Conservation (phyloP, 768 basidiomycete species). For the Trametes elegans region DNA sequence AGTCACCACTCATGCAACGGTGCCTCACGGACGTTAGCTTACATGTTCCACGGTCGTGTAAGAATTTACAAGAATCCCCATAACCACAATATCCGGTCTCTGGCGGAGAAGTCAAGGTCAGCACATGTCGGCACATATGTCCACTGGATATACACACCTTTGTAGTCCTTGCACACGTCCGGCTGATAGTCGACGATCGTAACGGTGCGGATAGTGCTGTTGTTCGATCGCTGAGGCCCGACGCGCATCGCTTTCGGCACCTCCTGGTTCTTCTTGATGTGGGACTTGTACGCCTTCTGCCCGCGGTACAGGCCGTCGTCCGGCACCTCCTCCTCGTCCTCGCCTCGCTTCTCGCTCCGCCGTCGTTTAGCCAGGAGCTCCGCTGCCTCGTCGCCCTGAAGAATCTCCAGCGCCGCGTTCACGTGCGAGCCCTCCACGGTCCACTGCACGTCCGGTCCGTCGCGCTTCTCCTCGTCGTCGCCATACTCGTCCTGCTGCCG, state of each 20-base stretch:
- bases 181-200: slow-evolving; percentile 98
- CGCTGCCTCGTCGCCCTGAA: slow-evolving; percentile 81
- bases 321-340: slow-evolving; percentile 55
- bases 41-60: slow-evolving; percentile 97
- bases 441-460: slow-evolving; percentile 72
- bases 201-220: slow-evolving; percentile 85
- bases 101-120: slow-evolving; percentile 31
- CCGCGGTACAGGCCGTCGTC: slow-evolving; percentile 90
- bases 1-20: slow-evolving; percentile 25
- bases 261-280: slow-evolving; percentile 80
- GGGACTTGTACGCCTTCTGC: slow-evolving; percentile 74
- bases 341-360: slow-evolving; percentile 51
- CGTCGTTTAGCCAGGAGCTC: slow-evolving; percentile 70
- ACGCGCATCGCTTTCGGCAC: slow-evolving; percentile 86
- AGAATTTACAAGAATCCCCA: slow-evolving; percentile 98
- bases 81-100: slow-evolving; percentile 99
- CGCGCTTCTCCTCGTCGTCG: slow-evolving; percentile 47
- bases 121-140: background rate
- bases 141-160: slow-evolving; percentile 57
- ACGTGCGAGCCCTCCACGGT: slow-evolving; percentile 73
- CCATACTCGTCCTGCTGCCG: slow-evolving; percentile 50
- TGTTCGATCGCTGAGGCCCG: slow-evolving; percentile 70
- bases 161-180: slow-evolving; percentile 99
- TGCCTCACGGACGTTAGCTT: slow-evolving; percentile 34
- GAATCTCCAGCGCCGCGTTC: slow-evolving; percentile 68